Conservation (phyloP, 192 early-diverging fungal genomes). For the Entophlyctis helioformis region DNA sequence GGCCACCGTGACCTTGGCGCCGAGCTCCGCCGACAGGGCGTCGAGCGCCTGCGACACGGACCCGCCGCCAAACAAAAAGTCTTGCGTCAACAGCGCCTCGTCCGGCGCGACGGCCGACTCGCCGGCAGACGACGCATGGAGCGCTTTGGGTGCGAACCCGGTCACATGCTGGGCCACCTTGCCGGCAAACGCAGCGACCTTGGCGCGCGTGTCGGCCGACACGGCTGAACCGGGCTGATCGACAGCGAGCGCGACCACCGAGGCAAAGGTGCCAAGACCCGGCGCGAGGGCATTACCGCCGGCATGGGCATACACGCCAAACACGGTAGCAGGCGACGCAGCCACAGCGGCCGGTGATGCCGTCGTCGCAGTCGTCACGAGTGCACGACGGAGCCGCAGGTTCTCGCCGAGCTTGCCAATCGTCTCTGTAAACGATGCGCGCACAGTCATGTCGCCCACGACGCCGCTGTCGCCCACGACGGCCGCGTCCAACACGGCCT, state of each 20-base stretch:
- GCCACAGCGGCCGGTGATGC: slow-evolving; percentile 1
- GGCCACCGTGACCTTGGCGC: slow-evolving; percentile 29
- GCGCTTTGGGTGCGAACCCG: slow-evolving; percentile 52
- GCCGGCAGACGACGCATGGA: slow-evolving; percentile 18
- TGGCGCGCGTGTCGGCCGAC: background rate
- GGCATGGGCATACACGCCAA: slow-evolving; percentile 62
- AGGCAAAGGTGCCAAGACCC: slow-evolving; percentile 65
- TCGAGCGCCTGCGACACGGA: slow-evolving; percentile 53
- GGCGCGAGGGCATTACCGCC: slow-evolving; percentile 20
- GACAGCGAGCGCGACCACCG: slow-evolving; percentile 53
- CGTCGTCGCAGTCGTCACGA: slow-evolving; percentile 21
- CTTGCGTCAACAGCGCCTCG: slow-evolving; percentile 53
- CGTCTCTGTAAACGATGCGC: slow-evolving; percentile 52
- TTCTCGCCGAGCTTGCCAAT: slow-evolving; percentile 89
- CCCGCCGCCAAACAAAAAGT: slow-evolving; percentile 66
- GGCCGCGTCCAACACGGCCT: background rate
- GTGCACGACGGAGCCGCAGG: slow-evolving; percentile 62
- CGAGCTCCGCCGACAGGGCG: slow-evolving; percentile 21
- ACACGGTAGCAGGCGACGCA: background rate
- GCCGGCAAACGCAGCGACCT: slow-evolving; percentile 25
- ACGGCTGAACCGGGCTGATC: slow-evolving; percentile 5
- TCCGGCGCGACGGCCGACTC: background rate
- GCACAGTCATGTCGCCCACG: slow-evolving; percentile 2
- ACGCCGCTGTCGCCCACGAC: background rate
- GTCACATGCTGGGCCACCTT: slow-evolving; percentile 81